Evolutionary conservation across 306 rosid species (phyloP).

Genomic region (Cajanus cajan): DNA sequence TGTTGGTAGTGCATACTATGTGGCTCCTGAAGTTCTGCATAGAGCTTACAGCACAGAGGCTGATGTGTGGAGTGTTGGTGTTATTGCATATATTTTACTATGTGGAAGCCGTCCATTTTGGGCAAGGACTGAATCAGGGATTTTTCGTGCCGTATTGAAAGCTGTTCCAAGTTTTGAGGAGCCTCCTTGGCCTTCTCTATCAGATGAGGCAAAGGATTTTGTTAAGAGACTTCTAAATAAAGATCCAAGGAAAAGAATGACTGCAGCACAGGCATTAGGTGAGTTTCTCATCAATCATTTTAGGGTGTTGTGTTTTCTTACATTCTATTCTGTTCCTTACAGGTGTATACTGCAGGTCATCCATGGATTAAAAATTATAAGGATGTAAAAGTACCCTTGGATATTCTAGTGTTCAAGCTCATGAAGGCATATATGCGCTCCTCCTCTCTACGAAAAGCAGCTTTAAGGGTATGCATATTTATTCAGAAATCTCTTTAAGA

Average conservation of each 20-base stretch:
- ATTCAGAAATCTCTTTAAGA: background rate
- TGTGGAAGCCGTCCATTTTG: conserved; percentile 99
- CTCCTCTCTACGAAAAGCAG: conserved; percentile 83
- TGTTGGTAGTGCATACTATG: conserved; percentile 99
- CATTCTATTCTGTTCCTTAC: conserved; percentile 34
- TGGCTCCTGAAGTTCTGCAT: conserved; percentile 95
- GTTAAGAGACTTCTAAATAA: conserved; percentile 82
- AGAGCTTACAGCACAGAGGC: conserved; percentile 91
- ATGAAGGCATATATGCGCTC: conserved; percentile 88
- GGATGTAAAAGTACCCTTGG: conserved; percentile 70
- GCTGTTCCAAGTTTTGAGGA: conserved; percentile 89
- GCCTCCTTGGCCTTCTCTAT: conserved; percentile 91
- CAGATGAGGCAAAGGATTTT: conserved; percentile 74
- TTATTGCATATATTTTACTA: conserved; percentile 85
- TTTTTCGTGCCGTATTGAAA: conserved; percentile 84
- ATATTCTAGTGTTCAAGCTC: conserved; percentile 78
- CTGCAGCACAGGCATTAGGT: conserved; percentile 91
- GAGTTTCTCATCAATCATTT: conserved; percentile 31
- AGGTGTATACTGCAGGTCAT: conserved; percentile 65
- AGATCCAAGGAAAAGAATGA: conserved; percentile 92
- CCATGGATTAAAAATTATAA: conserved; percentile 73
- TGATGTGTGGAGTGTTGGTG: conserved; percentile 94
- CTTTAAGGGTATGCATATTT: conserved; percentile 73
- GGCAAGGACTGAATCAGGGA: conserved; percentile 96
- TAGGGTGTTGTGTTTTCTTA: conserved; percentile 4